Conservation (phyloP, 441 rosid genomes). For the Bocquillonia castaneifolia region DNA sequence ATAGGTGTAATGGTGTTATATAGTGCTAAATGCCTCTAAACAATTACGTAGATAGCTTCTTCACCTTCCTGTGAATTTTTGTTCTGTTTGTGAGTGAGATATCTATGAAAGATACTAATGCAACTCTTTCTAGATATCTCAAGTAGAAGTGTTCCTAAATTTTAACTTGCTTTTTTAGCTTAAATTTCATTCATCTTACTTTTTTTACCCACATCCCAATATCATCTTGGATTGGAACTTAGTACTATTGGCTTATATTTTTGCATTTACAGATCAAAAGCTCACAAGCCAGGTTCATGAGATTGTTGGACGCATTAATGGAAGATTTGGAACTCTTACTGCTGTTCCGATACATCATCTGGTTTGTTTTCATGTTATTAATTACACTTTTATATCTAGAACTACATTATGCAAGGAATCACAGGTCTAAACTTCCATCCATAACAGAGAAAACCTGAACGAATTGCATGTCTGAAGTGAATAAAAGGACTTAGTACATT, state of each 20-base stretch:
- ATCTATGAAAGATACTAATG: background rate
- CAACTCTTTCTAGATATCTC: no score
- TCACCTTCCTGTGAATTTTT: background rate
- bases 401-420: conserved; percentile 1
- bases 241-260: conserved; percentile 6
- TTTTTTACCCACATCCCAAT: background rate
- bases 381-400: conserved; percentile 3
- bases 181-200: no score
- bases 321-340: conserved; percentile 73
- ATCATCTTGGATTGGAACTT: background rate
- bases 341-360: conserved; percentile 76
- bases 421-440: background rate
- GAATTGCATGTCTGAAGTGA: background rate
- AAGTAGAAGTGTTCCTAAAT: no score
- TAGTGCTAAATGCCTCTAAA: background rate
- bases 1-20: background rate
- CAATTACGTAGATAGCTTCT: background rate
- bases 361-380: conserved; percentile 40
- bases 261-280: conserved; percentile 50
- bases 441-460: background rate
- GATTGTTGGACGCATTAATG: conserved; percentile 77
- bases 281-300: conserved; percentile 81
- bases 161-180: background rate
- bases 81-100: background rate
- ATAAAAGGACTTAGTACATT: background rate